Percentiles rank a stretch among this genome's conserved stretches.
phyloP scores from a whole-genome alignment of 169 alveolate genomes.

The Besnoitia besnoiti region DNA sequence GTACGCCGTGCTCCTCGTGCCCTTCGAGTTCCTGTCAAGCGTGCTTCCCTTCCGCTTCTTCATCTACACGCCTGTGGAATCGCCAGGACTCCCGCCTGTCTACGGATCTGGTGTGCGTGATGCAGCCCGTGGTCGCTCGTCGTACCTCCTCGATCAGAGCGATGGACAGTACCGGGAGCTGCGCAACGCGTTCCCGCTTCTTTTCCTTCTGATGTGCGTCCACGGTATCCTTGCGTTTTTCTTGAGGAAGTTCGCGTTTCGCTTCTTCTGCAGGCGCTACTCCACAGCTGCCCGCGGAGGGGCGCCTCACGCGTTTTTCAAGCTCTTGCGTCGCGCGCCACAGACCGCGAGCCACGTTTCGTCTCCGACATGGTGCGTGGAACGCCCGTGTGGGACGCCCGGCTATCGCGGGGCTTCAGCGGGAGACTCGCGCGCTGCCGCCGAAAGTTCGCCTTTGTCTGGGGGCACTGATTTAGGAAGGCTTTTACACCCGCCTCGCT shows the following conservation, averaged over 20 bases:
- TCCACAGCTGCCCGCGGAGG: not conserved
- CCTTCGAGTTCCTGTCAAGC: not conserved
- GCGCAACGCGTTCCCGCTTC: not conserved
- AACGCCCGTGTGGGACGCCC: no score
- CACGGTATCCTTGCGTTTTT: not conserved
- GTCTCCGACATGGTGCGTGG: no score
- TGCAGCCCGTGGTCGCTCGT: not conserved
- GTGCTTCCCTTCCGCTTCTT: not conserved
- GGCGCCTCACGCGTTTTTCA: not conserved
- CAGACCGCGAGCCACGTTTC: not conserved
- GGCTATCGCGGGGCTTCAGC: no score
- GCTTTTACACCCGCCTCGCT: not conserved
- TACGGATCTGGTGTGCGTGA: not conserved
- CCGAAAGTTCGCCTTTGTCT: not conserved
- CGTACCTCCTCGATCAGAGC: not conserved
- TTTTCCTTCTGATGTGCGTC: not conserved
- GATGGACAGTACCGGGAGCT: slow-evolving; percentile 4
- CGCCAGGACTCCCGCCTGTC: not conserved
- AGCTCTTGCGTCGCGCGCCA: not conserved
- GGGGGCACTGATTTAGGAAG: not conserved
- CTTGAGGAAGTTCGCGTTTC: not conserved
- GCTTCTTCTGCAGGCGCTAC: not conserved
- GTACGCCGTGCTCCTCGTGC: not conserved
- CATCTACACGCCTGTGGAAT: not conserved
- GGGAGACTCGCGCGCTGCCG: not conserved